These are phyloP conservation scores for Drechslerella coelobrocha DNA, from an alignment of 2,329 filamentous ascomycete species.

Conservation along the genomic window DNA sequence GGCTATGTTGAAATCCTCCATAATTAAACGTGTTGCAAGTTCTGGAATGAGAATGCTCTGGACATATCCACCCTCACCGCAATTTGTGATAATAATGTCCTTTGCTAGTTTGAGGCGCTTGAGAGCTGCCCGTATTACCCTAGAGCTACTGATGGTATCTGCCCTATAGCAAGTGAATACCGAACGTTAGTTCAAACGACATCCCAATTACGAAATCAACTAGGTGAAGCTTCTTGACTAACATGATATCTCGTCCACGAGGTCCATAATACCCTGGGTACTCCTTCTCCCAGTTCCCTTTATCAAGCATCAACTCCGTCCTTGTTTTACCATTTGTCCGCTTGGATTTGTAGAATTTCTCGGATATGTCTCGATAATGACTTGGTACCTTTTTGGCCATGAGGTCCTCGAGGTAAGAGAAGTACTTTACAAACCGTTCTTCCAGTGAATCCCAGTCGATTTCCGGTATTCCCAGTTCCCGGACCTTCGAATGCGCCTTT, in stretches of 20 bases:
- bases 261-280: slow-evolving; percentile 47
- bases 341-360: slow-evolving; percentile 32
- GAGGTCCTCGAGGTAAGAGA: slow-evolving; percentile 38
- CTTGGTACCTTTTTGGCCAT: slow-evolving; percentile 31
- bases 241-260: slow-evolving; percentile 47
- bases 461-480: slow-evolving; percentile 35
- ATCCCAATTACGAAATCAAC: neutral
- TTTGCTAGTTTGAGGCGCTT: slow-evolving; percentile 19
- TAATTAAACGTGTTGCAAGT: slow-evolving; percentile 37
- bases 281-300: slow-evolving; percentile 34
- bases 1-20: slow-evolving; percentile 43
- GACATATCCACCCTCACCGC: slow-evolving; percentile 33
- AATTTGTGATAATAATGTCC: slow-evolving; percentile 23
- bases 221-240: neutral
- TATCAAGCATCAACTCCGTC: slow-evolving; percentile 29
- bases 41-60: slow-evolving; percentile 40
- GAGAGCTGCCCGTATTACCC: slow-evolving; percentile 16
- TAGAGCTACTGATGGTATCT: slow-evolving; percentile 31
- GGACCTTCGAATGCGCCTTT: slow-evolving; percentile 27
- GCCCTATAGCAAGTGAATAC: slow-evolving; percentile 16
- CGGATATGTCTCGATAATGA: slow-evolving; percentile 28
- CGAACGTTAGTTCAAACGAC: neutral
- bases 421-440: slow-evolving; percentile 20
- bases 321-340: slow-evolving; percentile 18
- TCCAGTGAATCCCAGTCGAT: slow-evolving; percentile 45